Base-by-base conservation (phyloP, 2,329 filamentous ascomycete genomes). In the Exophiala calicioides region DNA sequence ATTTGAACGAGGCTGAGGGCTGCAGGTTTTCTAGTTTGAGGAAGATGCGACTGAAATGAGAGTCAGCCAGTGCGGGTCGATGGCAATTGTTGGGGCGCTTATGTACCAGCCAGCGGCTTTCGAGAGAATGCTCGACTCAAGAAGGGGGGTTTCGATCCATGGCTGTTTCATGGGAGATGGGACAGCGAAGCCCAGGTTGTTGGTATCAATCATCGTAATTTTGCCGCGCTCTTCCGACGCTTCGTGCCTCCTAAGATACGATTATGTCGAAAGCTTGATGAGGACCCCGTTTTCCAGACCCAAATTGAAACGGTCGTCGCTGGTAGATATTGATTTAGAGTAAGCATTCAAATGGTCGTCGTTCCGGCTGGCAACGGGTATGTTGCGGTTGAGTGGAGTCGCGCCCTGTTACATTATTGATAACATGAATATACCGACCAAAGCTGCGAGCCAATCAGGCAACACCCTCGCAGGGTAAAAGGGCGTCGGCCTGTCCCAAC, bases 11-110 rank as follows among this genome's bases (percentile, higher is more conserved):
- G 54, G 86, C 86, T 16, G 85, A 86, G 3, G 88, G 89, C 62
- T 95, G 89, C 44, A 90, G 79, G 63, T 86, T 88, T 60, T 94
- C 88, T 53, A 93, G 80, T 67, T 94, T 94, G 61, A 94, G 81
- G 66, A 86, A 88, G 66, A 94, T 81, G 70, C 86, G 84, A 72
- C 86, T 53, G 27, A 16, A 12, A 20, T 6, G 19, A 16, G 21
- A 9, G 30, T 35, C 18, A 13, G 26, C 5, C 20, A 24, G 29
- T 29, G 24, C 12, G 2, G 24, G 30, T 23, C 19, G 16, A 13
- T 2, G 33, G 34, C 5, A 13, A 20, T 16, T 44, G 16, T 6
- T 3, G 8, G 20, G 13, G 15, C 19, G 12, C 15, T 20, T 15
- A 12, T 10, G 41, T 58, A 69, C 67, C 67, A 70, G 59, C 66